Base-by-base conservation (phyloP, 768 basidiomycete genomes). In the Lactarius akahatsu region DNA sequence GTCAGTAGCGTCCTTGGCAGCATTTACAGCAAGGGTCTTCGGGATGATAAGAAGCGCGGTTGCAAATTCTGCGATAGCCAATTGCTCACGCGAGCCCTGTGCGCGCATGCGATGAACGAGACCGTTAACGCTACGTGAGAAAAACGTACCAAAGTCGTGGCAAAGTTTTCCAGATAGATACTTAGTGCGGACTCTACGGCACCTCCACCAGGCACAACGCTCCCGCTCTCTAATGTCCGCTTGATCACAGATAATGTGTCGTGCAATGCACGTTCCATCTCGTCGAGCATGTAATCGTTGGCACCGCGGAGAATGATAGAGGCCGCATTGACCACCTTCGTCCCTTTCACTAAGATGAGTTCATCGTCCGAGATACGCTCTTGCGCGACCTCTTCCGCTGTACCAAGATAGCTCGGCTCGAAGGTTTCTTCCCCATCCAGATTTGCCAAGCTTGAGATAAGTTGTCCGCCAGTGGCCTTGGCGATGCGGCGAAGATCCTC, bases 11-110 rank as follows among this genome's bases (percentile, higher is more conserved):
- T 99, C 97, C 74, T 98, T 98, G 47, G 97, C 97, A 50, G 97
- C 97, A 75, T 99, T 99, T 61, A 98, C 92, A 3, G 97, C 90
- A 40, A 99, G 88, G 23, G 91, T 94, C 79, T 98, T 98, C 56
- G 97, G 97, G 72, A 99, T 99, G 18, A 95, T 86, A 50, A 99
- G 82, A 63, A 99, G 82, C 15, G 97, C 91, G 67, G 83, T 82
- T 26, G 97, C 97, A 76, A 99, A 99, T 76, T 99, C 97, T n/a
- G 96, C 97, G 73, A 99, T 98, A 23, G 97, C 97, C 61, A 99
- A 82, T 76, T 99, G 97, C 78, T 99, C 97, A 71, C 97, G 85
- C 26, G 97, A 99, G 57, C 96, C 97, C 96, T 98, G 74, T 28
- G 38, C 38, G 6, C 10, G 59, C 13, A 52, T 10, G 23, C 13